These are phyloP conservation scores for Delonix regia DNA, from an alignment of 306 rosid genomes.

Conservation along the genomic window DNA sequence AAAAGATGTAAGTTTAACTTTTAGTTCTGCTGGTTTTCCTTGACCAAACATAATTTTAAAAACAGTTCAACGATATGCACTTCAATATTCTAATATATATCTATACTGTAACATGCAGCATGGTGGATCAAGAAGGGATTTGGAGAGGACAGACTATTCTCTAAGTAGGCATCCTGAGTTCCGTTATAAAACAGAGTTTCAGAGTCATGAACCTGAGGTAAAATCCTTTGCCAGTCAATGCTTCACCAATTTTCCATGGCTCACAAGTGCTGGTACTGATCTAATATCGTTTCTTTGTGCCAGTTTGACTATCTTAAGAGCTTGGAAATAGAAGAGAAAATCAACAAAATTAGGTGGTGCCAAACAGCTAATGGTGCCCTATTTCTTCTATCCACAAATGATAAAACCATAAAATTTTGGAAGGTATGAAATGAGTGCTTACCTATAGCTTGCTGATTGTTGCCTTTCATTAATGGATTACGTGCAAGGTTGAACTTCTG, in stretches of 20 bases:
- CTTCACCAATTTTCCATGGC: conserved; percentile 14
- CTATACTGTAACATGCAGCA: conserved; percentile 60
- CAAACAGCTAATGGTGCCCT: conserved; percentile 92
- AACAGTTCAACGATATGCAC: conserved; percentile 13
- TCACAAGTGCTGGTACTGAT: conserved; percentile 26
- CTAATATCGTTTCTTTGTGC: conserved; percentile 32
- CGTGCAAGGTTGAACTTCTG: conserved; percentile 27
- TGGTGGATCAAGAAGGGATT: conserved; percentile 83
- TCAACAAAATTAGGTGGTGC: conserved; percentile 99
- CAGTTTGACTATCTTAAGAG: conserved; percentile 99
- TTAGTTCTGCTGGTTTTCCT: conserved; percentile 22
- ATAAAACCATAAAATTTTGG: conserved; percentile 97
- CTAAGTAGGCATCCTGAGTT: conserved; percentile 90
- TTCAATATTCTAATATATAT: conserved; percentile 34
- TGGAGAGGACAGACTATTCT: conserved; percentile 84
- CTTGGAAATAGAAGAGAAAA: conserved; percentile 99
- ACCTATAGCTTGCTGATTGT: conserved; percentile 12
- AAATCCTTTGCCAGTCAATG: not conserved
- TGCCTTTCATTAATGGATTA: conserved; percentile 13
- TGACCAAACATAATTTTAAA: conserved; percentile 12
- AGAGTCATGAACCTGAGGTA: conserved; percentile 99
- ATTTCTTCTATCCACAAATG: conserved; percentile 93
- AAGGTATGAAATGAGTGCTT: conserved; percentile 63
- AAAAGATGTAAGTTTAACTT: conserved; percentile 72
- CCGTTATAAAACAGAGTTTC: conserved; percentile 99